These are phyloP conservation scores for Torulaspora pretoriensis DNA, from an alignment of 1,139 yeast genomes.

Conservation along the genomic window DNA sequence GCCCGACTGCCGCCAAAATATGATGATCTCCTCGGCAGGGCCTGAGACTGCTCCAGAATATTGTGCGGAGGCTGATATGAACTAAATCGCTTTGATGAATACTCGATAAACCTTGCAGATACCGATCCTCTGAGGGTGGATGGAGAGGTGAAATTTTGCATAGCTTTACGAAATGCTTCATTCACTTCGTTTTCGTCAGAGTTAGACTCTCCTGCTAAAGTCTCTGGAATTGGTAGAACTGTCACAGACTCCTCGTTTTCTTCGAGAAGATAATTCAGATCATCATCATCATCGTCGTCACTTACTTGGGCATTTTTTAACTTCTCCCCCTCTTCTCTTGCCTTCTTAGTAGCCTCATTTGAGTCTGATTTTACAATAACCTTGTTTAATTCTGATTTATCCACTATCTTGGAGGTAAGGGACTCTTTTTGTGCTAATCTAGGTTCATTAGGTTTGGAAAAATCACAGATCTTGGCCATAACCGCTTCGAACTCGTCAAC, in stretches of 20 bases:
- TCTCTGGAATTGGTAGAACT: not conserved
- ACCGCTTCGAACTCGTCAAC: slow-evolving; percentile 24
- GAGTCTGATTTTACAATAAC: not conserved
- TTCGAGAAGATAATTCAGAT: slow-evolving; percentile 27
- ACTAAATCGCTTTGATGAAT: slow-evolving; percentile 6
- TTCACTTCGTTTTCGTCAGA: slow-evolving; percentile 16
- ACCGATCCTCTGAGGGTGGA: slow-evolving; percentile 3
- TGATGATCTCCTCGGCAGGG: slow-evolving; percentile 6
- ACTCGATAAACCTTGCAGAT: not conserved
- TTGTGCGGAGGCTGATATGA: slow-evolving; percentile 5
- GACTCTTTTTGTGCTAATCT: not conserved
- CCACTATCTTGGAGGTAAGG: not conserved
- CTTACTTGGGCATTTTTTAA: not conserved
- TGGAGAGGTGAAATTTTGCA: slow-evolving; percentile 12
- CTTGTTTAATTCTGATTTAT: not conserved
- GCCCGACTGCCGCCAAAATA: slow-evolving; percentile 3
- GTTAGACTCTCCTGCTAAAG: not conserved
- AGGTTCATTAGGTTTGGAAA: slow-evolving; percentile 13
- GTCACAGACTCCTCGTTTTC: slow-evolving; percentile 14
- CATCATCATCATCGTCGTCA: slow-evolving; percentile 18
- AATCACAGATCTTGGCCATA: slow-evolving; percentile 25
- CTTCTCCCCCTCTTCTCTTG: not conserved
- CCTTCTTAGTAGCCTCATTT: not conserved
- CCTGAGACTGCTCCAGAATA: not conserved
- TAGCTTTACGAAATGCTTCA: slow-evolving; percentile 25